Evolutionary conservation across 2,329 filamentous ascomycete genomes (phyloP), one percentile per base, ranked within the genome.

Genomic region (Arthrinium phaeospermum): DNA sequence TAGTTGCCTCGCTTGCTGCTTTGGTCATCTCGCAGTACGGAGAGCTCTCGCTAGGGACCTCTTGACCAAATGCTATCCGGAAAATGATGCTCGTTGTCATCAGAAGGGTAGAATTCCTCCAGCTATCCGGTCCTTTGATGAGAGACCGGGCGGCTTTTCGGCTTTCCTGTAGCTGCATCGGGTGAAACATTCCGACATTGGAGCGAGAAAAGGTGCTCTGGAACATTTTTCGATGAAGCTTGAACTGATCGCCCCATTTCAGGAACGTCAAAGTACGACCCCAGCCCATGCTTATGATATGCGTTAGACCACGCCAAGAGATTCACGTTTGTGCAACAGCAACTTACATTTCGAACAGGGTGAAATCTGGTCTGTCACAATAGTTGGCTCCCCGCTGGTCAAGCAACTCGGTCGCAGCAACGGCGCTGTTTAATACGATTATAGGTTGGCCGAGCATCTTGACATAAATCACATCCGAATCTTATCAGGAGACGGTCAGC

Each of bases 351-450:
- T 80, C 78, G 47, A 80, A 80, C 7, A 81, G 74, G 30, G 82
- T 81, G 74, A 85, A 84, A 41, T 79, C 78, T 12, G 84, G 84
- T 13, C 84, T 77, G 72, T 82, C 81, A 44, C 78, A 80, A 73
- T 83, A 85, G 71, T 81, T 83, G 69, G 80, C 78, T 3, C 83
- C 82, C 22, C 82, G 80, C 68, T 81, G 82, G 72, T 82, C 81
- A 12, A 85, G 78, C 41, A 86, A 77, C 37, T 85, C 83, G 61
- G 78, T 78, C 13, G 83, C 82, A 4, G 80, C 80, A 71, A 82
- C 75, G 10, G 79, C 77, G 37, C 77, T 83, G 74, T 83, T 82
- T 30, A 86, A 75, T 22, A 84, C 78, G 30, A 85, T 73, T 69
- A 85, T 75, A 22, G 79, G 77, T 67, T 82, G 82, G 22, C 80